Evolutionary conservation across 345 rosid genomes (phyloP).

Genomic region (Barbarea vulgaris): DNA sequence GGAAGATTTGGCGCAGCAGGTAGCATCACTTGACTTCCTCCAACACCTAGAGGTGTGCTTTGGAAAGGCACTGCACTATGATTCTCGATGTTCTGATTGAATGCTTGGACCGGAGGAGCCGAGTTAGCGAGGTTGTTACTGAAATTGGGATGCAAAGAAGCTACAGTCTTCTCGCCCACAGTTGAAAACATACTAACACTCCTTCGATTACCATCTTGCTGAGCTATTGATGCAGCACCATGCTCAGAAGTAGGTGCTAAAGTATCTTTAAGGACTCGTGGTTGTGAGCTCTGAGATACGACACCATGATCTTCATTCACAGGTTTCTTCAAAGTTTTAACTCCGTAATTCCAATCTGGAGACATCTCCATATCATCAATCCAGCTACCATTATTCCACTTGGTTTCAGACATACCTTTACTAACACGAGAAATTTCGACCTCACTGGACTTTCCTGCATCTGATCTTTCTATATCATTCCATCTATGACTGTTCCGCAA

Average conservation of each 20-base stretch:
- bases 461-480: conserved; percentile 40
- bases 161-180: conserved; percentile 5
- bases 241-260: conserved; percentile 35
- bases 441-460: conserved; percentile 43
- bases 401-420: conserved; percentile 43
- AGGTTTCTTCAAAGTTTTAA: conserved; percentile 46
- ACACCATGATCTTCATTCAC: conserved; percentile 41
- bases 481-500: conserved; percentile 48
- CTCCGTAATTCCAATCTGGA: conserved; percentile 74
- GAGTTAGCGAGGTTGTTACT: conserved; percentile 34
- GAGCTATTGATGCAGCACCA: conserved; percentile 30
- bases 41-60: conserved; percentile 43
- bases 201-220: conserved; percentile 30
- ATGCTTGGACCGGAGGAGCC: conserved; percentile 42
- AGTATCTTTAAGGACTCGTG: conserved; percentile 27
- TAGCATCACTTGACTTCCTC: conserved; percentile 47
- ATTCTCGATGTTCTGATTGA: conserved; percentile 41
- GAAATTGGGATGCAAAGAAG: conserved; percentile 31
- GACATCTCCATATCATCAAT: conserved; percentile 79
- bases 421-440: conserved; percentile 33
- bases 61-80: conserved; percentile 40
- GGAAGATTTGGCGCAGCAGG: conserved; percentile 41
- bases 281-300: conserved; percentile 38
- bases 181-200: conserved; percentile 40
- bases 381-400: conserved; percentile 48